These are phyloP conservation scores for Pseudogymnoascus sp. DNA, from an alignment of 2,329 filamentous ascomycete genomes.

Conservation along the genomic window DNA sequence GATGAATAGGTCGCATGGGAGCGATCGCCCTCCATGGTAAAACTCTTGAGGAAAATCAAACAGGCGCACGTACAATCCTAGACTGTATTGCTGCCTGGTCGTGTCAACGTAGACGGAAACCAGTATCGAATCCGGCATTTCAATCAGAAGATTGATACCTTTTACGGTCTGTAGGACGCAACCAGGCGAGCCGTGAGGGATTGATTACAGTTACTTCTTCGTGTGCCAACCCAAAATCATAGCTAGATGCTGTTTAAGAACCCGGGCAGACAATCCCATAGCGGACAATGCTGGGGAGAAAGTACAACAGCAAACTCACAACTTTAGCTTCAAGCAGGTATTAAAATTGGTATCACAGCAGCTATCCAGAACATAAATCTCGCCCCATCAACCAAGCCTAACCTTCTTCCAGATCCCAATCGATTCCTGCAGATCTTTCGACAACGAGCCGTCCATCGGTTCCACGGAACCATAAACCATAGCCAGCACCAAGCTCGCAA, in stretches of 20 bases:
- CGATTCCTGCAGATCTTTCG: constrained; percentile 48
- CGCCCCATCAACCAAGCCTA: constrained; percentile 35
- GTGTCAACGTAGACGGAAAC: neutral
- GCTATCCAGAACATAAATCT: neutral
- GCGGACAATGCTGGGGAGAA: neutral
- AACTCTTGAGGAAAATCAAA: neutral
- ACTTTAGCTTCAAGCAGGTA: neutral
- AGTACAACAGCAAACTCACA: neutral
- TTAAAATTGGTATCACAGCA: neutral
- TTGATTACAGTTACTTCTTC: too few relatives aligned
- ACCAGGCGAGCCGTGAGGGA: too few relatives aligned
- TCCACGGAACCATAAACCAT: constrained; percentile 39
- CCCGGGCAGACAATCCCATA: neutral
- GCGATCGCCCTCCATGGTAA: neutral
- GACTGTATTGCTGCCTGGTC: neutral
- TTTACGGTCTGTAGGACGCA: too few relatives aligned
- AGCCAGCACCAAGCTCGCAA: constrained; percentile 41
- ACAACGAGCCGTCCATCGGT: constrained; percentile 40
- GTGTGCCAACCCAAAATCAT: too few relatives aligned
- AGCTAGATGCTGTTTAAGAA: too few relatives aligned
- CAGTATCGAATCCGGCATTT: neutral
- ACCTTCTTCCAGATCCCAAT: constrained; percentile 46
- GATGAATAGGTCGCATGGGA: neutral
- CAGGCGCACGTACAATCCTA: neutral
- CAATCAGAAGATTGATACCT: too few relatives aligned